These are phyloP conservation scores for Mollisia scopiformis DNA, from an alignment of 2,329 filamentous ascomycete genomes.

Conservation along the genomic window DNA sequence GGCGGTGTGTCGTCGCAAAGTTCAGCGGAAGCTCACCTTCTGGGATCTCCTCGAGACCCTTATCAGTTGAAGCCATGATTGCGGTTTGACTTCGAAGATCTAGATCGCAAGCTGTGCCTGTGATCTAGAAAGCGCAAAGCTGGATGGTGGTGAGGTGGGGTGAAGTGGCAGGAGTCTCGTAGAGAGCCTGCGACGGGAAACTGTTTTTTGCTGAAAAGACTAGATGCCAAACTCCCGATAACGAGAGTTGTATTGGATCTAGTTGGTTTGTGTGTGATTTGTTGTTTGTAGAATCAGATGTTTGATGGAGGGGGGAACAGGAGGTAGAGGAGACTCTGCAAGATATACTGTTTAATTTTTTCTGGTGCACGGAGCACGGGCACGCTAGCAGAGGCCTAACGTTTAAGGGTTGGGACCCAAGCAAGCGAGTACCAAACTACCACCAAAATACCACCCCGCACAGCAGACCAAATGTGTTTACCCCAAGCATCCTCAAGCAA, in stretches of 20 bases:
- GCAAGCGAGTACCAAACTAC: no score
- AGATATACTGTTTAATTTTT: background rate
- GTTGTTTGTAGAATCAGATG: conserved; percentile 22
- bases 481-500: background rate
- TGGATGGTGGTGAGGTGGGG: conserved; percentile 30
- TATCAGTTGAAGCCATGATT: conserved; percentile 95
- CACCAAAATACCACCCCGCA: no score
- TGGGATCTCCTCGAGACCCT: conserved; percentile 97
- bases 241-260: conserved; percentile 39
- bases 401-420: no score
- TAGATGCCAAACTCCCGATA: conserved; percentile 54
- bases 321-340: background rate
- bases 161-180: conserved; percentile 34
- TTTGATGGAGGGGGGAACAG: conserved; percentile 19
- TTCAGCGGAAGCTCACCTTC: conserved; percentile 69
- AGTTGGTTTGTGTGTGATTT: conserved; percentile 27
- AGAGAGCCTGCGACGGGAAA: conserved; percentile 36
- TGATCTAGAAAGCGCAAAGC: conserved; percentile 60
- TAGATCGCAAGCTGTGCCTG: conserved; percentile 80
- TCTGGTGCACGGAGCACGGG: background rate
- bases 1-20: conserved; percentile 28
- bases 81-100: conserved; percentile 61
- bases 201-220: conserved; percentile 39
- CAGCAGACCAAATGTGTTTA: background rate
- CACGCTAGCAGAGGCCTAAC: no score